phyloP scores from a whole-genome alignment of 2,329 filamentous ascomycete species.

The Aspergillus fumigatiaffinis region DNA sequence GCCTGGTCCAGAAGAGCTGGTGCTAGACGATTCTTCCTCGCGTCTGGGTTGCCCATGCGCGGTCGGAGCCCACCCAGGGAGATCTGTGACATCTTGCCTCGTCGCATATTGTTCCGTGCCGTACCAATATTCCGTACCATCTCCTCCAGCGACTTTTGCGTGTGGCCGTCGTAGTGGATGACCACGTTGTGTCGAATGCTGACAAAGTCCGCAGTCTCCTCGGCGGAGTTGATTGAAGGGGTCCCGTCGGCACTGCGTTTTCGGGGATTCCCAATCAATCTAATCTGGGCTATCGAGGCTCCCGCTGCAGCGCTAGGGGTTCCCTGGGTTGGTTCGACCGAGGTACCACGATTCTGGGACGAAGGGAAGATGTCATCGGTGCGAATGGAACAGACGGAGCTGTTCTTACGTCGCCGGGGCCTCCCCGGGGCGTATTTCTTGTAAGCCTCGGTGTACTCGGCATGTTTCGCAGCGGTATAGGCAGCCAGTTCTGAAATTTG shows the following conservation, averaged over 20 bases:
- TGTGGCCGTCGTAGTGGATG: conserved; percentile 87
- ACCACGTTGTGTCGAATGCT: conserved; percentile 72
- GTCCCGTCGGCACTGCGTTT: conserved; percentile 34
- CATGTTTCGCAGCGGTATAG: conserved; percentile 38
- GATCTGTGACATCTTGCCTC: conserved; percentile 63
- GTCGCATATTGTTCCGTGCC: conserved; percentile 78
- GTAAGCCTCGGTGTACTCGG: conserved; percentile 43
- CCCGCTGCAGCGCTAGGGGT: not conserved
- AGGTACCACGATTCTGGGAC: not conserved
- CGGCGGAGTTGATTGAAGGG: conserved; percentile 29
- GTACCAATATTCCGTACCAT: conserved; percentile 77
- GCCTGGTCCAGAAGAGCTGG: not conserved
- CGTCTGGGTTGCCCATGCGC: conserved; percentile 11
- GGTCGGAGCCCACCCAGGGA: conserved; percentile 23
- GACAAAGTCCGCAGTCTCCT: conserved; percentile 48
- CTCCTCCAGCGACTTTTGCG: conserved; percentile 77
- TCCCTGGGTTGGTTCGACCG: conserved; percentile 1
- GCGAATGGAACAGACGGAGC: conserved; percentile 41
- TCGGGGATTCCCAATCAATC: conserved; percentile 23
- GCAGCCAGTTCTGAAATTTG: conserved; percentile 40
- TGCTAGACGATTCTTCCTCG: not conserved
- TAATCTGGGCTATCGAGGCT: conserved; percentile 7
- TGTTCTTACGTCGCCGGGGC: conserved; percentile 37
- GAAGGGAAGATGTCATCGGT: conserved; percentile 21
- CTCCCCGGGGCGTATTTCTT: conserved; percentile 29